Percentiles rank a stretch among this genome's conserved stretches.
Conservation (phyloP, 768 basidiomycete species). For the Boletus rubropictus region DNA sequence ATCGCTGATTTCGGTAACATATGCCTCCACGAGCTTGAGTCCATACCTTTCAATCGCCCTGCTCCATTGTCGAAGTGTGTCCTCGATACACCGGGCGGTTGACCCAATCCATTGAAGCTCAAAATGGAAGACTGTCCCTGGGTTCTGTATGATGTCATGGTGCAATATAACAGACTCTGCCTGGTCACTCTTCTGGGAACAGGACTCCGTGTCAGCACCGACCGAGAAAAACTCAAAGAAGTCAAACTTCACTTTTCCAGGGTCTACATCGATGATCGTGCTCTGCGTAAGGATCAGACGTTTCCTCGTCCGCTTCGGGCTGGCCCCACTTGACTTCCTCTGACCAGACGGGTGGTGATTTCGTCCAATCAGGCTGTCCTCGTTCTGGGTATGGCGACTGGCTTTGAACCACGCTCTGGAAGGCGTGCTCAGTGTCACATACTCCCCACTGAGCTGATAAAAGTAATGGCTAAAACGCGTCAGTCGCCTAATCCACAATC, state of each 20-base stretch:
- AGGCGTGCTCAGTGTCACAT: constrained; percentile 63
- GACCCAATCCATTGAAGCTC: constrained; percentile 97
- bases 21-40: constrained; percentile 87
- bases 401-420: constrained; percentile 60
- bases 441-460: constrained; percentile 77
- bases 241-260: constrained; percentile 51
- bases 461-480: constrained; percentile 67
- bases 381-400: constrained; percentile 38
- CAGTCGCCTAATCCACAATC: neutral
- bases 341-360: constrained; percentile 35
- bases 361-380: constrained; percentile 35
- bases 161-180: constrained; percentile 86
- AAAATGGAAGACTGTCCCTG: constrained; percentile 92
- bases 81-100: constrained; percentile 87
- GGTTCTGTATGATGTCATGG: constrained; percentile 93
- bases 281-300: constrained; percentile 76
- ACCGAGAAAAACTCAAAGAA: neutral
- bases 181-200: constrained; percentile 67
- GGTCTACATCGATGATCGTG: constrained; percentile 87
- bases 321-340: constrained; percentile 32
- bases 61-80: constrained; percentile 76
- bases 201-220: constrained; percentile 7
- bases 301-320: constrained; percentile 47
- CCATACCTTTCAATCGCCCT: constrained; percentile 84
- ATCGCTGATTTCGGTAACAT: constrained; percentile 86